Evolutionary conservation across 768 basidiomycete species (phyloP).

Genomic region (Kwoniella dendrophila): DNA sequence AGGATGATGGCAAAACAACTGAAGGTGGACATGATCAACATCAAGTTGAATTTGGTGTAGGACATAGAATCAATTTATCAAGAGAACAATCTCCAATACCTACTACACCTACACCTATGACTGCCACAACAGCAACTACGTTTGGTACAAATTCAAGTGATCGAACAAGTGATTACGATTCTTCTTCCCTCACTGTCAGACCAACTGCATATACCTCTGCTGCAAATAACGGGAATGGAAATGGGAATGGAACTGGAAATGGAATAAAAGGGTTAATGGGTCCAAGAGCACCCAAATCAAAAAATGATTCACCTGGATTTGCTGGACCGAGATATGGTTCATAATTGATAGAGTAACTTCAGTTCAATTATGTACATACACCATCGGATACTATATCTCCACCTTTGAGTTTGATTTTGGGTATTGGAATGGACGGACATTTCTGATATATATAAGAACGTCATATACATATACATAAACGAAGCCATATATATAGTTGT

Average conservation of each 20-base stretch:
- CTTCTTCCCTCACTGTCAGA: too few relatives aligned
- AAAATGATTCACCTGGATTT: conserved; percentile 16
- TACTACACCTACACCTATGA: neutral
- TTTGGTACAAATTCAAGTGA: neutral
- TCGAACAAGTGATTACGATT: neutral
- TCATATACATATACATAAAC: neutral
- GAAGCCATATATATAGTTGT: neutral
- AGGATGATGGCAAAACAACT: neutral
- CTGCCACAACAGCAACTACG: conserved; percentile 2
- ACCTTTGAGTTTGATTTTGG: neutral
- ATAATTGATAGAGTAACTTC: neutral
- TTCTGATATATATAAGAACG: neutral
- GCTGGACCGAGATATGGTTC: conserved; percentile 18
- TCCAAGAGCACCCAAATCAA: neutral
- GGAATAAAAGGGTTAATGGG: conserved; percentile 7
- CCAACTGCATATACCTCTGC: too few relatives aligned
- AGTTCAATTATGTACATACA: neutral
- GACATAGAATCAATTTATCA: conserved; percentile 7
- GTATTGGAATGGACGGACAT: neutral
- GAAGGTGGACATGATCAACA: conserved; percentile 4
- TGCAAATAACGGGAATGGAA: neutral
- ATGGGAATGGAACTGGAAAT: neutral
- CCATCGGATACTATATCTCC: neutral
- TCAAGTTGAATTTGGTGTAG: conserved; percentile 7
- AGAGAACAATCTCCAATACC: neutral